Percentiles rank a stretch among this genome's conserved stretches.
phyloP scores from a whole-genome alignment of 192 early-diverging fungal genomes.

The Backusella psychrophila region DNA sequence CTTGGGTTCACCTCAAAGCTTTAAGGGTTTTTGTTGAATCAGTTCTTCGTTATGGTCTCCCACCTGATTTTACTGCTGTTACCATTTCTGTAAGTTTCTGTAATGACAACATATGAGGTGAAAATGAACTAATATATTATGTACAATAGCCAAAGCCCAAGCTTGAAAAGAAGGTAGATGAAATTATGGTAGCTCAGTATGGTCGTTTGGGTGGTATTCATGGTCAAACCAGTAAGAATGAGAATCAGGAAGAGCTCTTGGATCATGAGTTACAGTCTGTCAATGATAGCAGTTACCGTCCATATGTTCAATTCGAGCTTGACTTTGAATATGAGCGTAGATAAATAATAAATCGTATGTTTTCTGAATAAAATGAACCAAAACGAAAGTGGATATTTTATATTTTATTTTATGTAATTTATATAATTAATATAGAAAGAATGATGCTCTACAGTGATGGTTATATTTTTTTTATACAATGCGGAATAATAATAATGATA shows the following conservation, averaged over 20 bases:
- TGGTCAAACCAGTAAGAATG: slow-evolving; percentile 32
- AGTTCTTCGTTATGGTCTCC: slow-evolving; percentile 94
- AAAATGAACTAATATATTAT: slow-evolving; percentile 12
- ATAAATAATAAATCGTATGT: background rate
- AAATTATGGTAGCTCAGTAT: slow-evolving; percentile 77
- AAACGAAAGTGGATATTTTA: background rate
- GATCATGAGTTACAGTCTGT: slow-evolving; percentile 78
- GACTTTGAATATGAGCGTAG: slow-evolving; percentile 42
- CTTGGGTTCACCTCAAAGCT: slow-evolving; percentile 95
- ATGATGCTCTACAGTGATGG: background rate
- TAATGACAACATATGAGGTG: background rate
- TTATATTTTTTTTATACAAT: background rate
- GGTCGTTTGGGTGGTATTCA: slow-evolving; percentile 79
- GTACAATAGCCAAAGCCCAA: slow-evolving; percentile 65
- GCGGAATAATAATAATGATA: background rate
- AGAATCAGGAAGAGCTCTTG: slow-evolving; percentile 67
- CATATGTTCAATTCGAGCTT: slow-evolving; percentile 83
- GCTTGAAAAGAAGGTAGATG: slow-evolving; percentile 79
- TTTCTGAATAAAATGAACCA: background rate
- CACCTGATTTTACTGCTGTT: slow-evolving; percentile 87
- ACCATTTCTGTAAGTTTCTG: slow-evolving; percentile 57
- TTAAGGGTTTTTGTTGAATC: slow-evolving; percentile 96
- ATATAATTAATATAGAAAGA: background rate
- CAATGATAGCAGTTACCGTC: slow-evolving; percentile 90
- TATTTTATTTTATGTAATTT: background rate